These are phyloP conservation scores for Epithele typhae DNA, from an alignment of 768 basidiomycete genomes.

Conservation along the genomic window DNA sequence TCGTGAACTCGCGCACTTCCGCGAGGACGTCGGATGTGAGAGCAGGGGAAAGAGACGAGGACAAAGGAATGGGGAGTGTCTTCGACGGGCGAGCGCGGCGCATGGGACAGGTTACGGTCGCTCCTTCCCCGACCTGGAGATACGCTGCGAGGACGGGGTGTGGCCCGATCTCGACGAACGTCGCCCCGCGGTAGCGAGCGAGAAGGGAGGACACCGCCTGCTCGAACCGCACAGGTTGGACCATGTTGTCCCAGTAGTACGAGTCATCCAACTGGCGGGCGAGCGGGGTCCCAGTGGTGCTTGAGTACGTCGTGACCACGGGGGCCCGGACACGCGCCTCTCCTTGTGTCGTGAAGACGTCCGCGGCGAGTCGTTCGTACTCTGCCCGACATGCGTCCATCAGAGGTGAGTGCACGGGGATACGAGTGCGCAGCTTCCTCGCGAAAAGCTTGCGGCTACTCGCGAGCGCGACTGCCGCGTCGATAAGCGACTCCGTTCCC, in stretches of 20 bases:
- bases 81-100: conserved; percentile 2
- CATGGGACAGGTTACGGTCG: too few relatives aligned
- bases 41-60: conserved; percentile 27
- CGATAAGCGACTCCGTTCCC: conserved; percentile 22
- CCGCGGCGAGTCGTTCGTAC: conserved; percentile 25
- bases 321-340: conserved; percentile 29
- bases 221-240: conserved; percentile 34
- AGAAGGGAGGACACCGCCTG: conserved; percentile 26
- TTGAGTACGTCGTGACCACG: conserved; percentile 32
- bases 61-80: conserved; percentile 19
- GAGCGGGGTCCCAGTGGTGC: conserved; percentile 26
- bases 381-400: conserved; percentile 32
- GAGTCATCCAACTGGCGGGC: conserved; percentile 26
- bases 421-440: conserved; percentile 31
- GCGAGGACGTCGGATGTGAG: conserved; percentile 15
- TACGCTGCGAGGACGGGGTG: conserved; percentile 37
- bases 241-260: conserved; percentile 39
- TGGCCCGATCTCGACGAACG: conserved; percentile 35
- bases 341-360: conserved; percentile 28
- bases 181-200: conserved; percentile 17
- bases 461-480: conserved; percentile 28
- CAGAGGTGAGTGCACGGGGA: conserved; percentile 35
- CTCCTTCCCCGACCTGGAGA: conserved; percentile 20
- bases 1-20: conserved; percentile 26
- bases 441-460: conserved; percentile 28